Percentiles rank a stretch among this genome's conserved stretches.
These are phyloP conservation scores for Salix exigua DNA, from an alignment of 345 rosid species.

Conservation along the genomic window DNA sequence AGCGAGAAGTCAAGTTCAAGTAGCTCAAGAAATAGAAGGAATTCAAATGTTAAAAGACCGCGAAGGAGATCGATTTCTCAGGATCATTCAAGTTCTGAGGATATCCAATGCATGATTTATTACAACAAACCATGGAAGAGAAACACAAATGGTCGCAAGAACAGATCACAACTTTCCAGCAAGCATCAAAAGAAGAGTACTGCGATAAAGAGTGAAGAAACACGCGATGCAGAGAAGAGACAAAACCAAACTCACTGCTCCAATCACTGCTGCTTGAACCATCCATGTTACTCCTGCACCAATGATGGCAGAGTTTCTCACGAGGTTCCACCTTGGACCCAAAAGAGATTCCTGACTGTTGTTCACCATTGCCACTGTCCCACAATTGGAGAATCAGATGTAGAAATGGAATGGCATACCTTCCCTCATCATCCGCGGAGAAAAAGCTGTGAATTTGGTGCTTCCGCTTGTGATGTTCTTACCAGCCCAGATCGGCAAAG, in stretches of 20 bases:
- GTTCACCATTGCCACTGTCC: slow-evolving; percentile 1
- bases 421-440: slow-evolving; percentile 15
- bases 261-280: slow-evolving; percentile 25
- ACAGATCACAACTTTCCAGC: slow-evolving; percentile 4
- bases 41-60: slow-evolving; percentile 19
- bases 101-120: slow-evolving; percentile 30
- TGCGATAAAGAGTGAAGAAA: not conserved
- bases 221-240: slow-evolving; percentile 5
- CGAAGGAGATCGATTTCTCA: slow-evolving; percentile 35
- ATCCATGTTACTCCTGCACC: slow-evolving; percentile 17
- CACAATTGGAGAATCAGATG: slow-evolving; percentile 2
- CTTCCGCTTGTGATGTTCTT: slow-evolving; percentile 16
- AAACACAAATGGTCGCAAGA: not conserved
- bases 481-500: slow-evolving; percentile 14
- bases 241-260: slow-evolving; percentile 1
- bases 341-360: not conserved
- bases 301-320: slow-evolving; percentile 11
- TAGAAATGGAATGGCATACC: slow-evolving; percentile 12
- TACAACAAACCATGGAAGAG: slow-evolving; percentile 30
- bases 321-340: not conserved
- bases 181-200: slow-evolving; percentile 23
- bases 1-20: slow-evolving; percentile 26
- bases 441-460: slow-evolving; percentile 24
- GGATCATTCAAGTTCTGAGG: slow-evolving; percentile 30
- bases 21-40: slow-evolving; percentile 12